A percentile compares a stretch with the other conserved stretches of the same genome.
These are phyloP conservation scores for Gillenia trifoliata DNA, from an alignment of 306 rosid species.

Conservation along the genomic window DNA sequence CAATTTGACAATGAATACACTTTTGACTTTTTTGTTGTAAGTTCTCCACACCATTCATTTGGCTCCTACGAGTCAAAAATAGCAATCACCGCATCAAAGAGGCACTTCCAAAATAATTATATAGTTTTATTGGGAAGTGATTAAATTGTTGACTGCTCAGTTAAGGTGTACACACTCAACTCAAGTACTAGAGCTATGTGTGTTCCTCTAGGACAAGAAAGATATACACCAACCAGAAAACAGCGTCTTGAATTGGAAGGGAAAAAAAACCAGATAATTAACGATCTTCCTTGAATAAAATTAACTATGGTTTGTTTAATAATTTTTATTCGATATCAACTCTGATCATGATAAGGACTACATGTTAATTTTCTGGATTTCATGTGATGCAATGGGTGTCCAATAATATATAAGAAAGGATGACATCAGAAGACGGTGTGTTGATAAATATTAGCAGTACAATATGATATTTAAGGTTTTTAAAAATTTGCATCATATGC, in stretches of 20 bases:
- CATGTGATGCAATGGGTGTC: background rate
- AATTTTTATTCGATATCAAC: slow-evolving; percentile 1
- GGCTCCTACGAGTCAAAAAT: background rate
- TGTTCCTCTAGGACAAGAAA: background rate
- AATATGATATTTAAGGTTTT: background rate
- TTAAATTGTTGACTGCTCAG: background rate
- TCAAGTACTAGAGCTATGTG: background rate
- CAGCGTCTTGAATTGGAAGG: background rate
- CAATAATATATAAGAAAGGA: background rate
- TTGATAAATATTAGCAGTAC: background rate
- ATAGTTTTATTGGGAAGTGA: background rate
- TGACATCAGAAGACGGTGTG: background rate
- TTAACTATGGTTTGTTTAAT: background rate
- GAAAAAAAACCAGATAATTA: background rate
- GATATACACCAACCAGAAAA: background rate
- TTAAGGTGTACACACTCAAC: background rate
- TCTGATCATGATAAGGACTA: background rate
- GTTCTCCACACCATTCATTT: background rate
- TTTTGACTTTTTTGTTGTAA: background rate
- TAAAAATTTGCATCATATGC: background rate
- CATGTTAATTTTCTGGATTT: background rate
- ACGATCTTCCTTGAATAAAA: background rate
- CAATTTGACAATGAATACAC: background rate
- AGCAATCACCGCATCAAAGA: background rate
- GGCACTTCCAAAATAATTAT: background rate